Conservation (phyloP, 441 rosid genomes). For the Euphorbia corollata region DNA sequence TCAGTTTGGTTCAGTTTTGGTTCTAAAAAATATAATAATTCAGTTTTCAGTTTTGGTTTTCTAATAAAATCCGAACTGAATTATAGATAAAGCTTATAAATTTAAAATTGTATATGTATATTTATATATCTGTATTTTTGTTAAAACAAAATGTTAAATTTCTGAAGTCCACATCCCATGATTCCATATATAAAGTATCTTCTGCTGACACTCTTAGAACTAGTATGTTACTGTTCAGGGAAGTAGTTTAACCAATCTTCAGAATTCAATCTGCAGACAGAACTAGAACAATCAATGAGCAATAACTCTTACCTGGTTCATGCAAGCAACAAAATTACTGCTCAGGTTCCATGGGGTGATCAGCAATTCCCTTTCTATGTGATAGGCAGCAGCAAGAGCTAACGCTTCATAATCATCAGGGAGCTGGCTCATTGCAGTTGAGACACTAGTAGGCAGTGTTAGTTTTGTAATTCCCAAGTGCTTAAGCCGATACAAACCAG, state of each 20-base stretch:
- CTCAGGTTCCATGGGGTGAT: slow-evolving; percentile 98
- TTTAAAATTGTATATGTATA: too few species aligned
- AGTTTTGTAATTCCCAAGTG: slow-evolving; percentile 89
- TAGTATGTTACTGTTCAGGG: not conserved
- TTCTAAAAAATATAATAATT: too few species aligned
- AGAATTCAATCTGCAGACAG: not conserved
- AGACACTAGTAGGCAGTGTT: slow-evolving; percentile 67
- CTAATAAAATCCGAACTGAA: too few species aligned
- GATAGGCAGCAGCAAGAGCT: slow-evolving; percentile 96
- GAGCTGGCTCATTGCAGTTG: slow-evolving; percentile 86
- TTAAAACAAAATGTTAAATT: not conserved
- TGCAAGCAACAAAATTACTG: slow-evolving; percentile 91
- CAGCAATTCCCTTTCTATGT: slow-evolving; percentile 92
- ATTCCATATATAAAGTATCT: not conserved
- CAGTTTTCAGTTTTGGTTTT: too few species aligned
- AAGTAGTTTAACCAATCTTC: not conserved
- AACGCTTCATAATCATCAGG: slow-evolving; percentile 74
- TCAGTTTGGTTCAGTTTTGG: too few species aligned
- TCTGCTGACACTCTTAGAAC: not conserved
- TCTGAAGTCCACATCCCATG: not conserved
- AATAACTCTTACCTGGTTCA: slow-evolving; percentile 55
- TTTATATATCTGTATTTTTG: too few species aligned
- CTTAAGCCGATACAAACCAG: slow-evolving; percentile 87
- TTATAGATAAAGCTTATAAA: too few species aligned
- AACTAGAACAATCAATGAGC: slow-evolving; percentile 8